phyloP scores from a whole-genome alignment of 768 basidiomycete genomes.

The Psilocybe cyanescens region DNA sequence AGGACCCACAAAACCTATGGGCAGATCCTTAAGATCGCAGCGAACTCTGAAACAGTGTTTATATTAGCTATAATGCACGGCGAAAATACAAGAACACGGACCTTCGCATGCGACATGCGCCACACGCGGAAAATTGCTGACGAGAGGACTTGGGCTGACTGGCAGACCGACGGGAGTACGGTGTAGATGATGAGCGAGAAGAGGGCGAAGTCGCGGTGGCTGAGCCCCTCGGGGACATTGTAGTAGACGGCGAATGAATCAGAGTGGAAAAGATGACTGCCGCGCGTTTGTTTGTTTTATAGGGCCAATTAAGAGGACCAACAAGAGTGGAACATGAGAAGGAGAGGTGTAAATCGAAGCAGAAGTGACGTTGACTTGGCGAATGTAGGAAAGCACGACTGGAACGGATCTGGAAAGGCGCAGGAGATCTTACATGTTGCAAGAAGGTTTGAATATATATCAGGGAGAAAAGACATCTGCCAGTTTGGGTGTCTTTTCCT shows the following conservation, averaged over 20 bases:
- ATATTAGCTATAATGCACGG: constrained; percentile 2
- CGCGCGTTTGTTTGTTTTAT: constrained; percentile 36
- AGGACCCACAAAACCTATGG: constrained; percentile 49
- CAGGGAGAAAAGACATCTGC: constrained; percentile 5
- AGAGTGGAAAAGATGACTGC: constrained; percentile 28
- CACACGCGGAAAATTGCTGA: constrained; percentile 92
- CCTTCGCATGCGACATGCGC: constrained; percentile 91
- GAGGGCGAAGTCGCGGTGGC: constrained; percentile 40
- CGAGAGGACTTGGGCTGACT: constrained; percentile 76
- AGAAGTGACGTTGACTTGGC: constrained; percentile 37
- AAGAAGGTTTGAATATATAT: constrained; percentile 9
- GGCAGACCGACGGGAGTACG: constrained; percentile 53
- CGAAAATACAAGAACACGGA: constrained; percentile 31
- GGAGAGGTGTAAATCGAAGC: constrained; percentile 18
- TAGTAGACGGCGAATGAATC: constrained; percentile 15
- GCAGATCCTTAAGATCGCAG: constrained; percentile 89
- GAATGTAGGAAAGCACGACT: constrained; percentile 39
- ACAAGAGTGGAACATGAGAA: constrained; percentile 31
- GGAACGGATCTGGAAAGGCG: constrained; percentile 43
- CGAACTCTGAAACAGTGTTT: constrained; percentile 63
- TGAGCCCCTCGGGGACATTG: constrained; percentile 62
- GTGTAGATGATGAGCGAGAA: constrained; percentile 35
- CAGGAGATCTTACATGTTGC: constrained; percentile 41
- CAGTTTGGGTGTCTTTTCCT: constrained; percentile 23
- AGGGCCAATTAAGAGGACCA: constrained; percentile 31